Evolutionary conservation across 2,329 filamentous ascomycete species (phyloP).

Genomic region (Neofusicoccum sp.): DNA sequence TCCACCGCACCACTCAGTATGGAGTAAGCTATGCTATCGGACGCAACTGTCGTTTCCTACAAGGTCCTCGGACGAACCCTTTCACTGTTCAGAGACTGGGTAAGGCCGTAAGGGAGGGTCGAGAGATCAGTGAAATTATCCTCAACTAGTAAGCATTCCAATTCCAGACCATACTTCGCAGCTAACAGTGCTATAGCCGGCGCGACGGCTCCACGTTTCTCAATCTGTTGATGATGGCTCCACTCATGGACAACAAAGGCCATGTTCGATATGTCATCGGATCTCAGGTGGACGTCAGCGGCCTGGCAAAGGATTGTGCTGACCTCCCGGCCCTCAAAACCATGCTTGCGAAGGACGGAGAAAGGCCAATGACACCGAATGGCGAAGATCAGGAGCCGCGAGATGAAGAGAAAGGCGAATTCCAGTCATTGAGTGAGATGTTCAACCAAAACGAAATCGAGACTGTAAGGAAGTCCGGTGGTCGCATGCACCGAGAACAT

Average conservation of each 20-base stretch:
- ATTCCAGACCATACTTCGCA: conserved; percentile 13
- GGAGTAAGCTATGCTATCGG: conserved; percentile 73
- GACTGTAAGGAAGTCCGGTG: conserved; percentile 64
- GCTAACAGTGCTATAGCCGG: conserved; percentile 47
- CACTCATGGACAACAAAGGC: conserved; percentile 68
- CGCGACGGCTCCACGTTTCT: conserved; percentile 78
- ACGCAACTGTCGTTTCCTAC: conserved; percentile 77
- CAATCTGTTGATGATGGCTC: conserved; percentile 75
- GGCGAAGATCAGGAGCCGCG: not conserved
- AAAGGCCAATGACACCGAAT: not conserved
- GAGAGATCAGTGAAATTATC: conserved; percentile 73
- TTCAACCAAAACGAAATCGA: conserved; percentile 69
- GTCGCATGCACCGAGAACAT: conserved; percentile 62
- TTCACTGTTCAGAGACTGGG: conserved; percentile 64
- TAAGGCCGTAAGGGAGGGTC: conserved; percentile 63
- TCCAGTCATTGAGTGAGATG: conserved; percentile 69
- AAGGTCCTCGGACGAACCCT: conserved; percentile 71
- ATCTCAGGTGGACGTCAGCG: conserved; percentile 72
- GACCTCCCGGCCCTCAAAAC: conserved; percentile 65
- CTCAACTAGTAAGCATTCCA: conserved; percentile 65
- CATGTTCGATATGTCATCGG: conserved; percentile 70
- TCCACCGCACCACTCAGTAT: conserved; percentile 74
- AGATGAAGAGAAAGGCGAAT: conserved; percentile 58
- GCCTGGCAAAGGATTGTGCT: conserved; percentile 66
- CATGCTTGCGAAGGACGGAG: conserved; percentile 45